phyloP scores from a whole-genome alignment of 129 eudicot genomes.

The Saposhnikovia divaricata region DNA sequence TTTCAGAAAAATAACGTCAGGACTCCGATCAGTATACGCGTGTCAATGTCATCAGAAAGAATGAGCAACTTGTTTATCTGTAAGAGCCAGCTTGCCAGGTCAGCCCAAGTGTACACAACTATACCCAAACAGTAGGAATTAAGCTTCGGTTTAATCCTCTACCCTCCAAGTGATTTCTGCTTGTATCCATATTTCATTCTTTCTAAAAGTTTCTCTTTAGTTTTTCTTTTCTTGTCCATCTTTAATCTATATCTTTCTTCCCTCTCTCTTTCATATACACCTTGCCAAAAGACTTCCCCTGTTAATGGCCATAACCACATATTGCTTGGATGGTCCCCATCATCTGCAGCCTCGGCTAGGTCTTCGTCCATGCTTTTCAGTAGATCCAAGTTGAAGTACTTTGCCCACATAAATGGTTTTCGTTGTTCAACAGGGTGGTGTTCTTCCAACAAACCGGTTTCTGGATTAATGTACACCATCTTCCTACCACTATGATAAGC shows the following conservation, averaged over 20 bases:
- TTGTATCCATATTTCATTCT: constrained; percentile 66
- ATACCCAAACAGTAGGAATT: constrained; percentile 8
- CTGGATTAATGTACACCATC: constrained; percentile 79
- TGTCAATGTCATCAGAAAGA: not conserved
- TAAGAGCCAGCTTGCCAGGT: constrained; percentile 11
- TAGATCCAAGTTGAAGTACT: constrained; percentile 63
- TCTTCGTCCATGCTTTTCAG: constrained; percentile 94
- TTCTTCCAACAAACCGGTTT: constrained; percentile 65
- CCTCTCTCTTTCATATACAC: constrained; percentile 83
- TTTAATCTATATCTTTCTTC: constrained; percentile 81
- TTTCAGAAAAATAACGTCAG: constrained; percentile 6
- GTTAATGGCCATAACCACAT: constrained; percentile 94
- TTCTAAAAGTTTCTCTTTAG: constrained; percentile 66
- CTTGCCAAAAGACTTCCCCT: constrained; percentile 96
- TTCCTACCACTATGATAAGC: constrained; percentile 86
- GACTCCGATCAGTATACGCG: constrained; percentile 5
- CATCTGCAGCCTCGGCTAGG: constrained; percentile 96
- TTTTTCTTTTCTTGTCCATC: constrained; percentile 95
- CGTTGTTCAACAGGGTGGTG: constrained; percentile 74
- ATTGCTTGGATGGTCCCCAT: constrained; percentile 57
- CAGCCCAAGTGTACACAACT: constrained; percentile 11
- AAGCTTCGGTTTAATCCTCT: constrained; percentile 22
- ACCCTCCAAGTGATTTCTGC: constrained; percentile 77
- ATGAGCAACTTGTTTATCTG: constrained; percentile 16
- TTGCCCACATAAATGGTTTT: constrained; percentile 71